Evolutionary conservation across 192 early-diverging fungal genomes (phyloP).

Genomic region (Funneliformis geosporum): DNA sequence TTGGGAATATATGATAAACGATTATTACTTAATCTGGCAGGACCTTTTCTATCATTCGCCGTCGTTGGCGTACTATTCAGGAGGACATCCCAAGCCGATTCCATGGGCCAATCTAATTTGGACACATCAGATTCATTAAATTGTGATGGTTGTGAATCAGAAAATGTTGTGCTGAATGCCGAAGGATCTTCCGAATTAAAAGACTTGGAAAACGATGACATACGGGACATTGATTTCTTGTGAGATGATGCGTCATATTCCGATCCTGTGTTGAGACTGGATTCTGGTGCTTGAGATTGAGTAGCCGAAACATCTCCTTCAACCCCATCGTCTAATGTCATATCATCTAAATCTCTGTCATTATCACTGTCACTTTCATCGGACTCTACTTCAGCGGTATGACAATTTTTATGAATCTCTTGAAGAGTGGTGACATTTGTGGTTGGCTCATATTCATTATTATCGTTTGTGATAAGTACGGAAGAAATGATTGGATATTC

Average conservation of each 20-base stretch:
- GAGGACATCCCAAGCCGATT: slow-evolving; percentile 20
- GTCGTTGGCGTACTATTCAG: background rate
- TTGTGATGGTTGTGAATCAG: slow-evolving; percentile 2
- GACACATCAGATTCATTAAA: background rate
- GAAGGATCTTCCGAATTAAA: slow-evolving; percentile 32
- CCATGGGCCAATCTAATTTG: slow-evolving; percentile 14
- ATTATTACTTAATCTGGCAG: slow-evolving; percentile 25
- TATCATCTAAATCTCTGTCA: background rate
- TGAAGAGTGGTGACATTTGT: background rate
- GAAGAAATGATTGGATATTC: background rate
- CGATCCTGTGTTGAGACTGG: slow-evolving; percentile 7
- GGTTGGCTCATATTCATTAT: background rate
- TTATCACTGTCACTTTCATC: slow-evolving; percentile 5
- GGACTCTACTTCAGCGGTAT: background rate
- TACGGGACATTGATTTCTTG: background rate
- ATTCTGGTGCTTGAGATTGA: slow-evolving; percentile 13
- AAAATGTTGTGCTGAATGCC: slow-evolving; percentile 24
- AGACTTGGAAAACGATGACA: slow-evolving; percentile 28
- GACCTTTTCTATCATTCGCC: background rate
- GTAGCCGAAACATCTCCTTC: slow-evolving; percentile 12
- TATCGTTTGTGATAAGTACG: background rate
- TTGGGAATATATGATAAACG: slow-evolving; percentile 39
- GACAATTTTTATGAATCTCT: background rate
- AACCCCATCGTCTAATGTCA: slow-evolving; percentile 15
- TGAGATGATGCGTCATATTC: background rate